phyloP scores from a whole-genome alignment of 2,329 filamentous ascomycete species.

The Exophiala aquamarina region DNA sequence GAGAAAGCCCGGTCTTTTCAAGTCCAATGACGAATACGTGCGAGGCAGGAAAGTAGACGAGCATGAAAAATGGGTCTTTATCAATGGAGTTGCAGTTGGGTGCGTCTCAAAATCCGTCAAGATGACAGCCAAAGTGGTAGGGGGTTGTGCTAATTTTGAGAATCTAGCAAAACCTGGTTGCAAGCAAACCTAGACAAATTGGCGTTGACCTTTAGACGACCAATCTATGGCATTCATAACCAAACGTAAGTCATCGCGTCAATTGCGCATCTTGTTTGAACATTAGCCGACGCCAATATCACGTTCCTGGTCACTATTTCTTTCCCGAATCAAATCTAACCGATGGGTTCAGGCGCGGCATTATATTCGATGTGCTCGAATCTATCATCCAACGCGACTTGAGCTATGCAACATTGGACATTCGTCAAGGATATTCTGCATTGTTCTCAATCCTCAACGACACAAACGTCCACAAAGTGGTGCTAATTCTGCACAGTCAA shows the following conservation, averaged over 20 bases:
- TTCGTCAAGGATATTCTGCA: constrained; percentile 58
- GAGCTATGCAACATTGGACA: constrained; percentile 68
- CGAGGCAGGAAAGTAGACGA: constrained; percentile 11
- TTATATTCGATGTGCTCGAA: constrained; percentile 75
- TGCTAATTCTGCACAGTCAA: constrained; percentile 75
- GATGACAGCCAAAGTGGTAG: too few relatives aligned
- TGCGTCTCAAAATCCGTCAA: constrained; percentile 35
- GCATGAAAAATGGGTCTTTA: constrained; percentile 63
- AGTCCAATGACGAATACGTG: constrained; percentile 14
- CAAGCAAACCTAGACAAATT: constrained; percentile 70
- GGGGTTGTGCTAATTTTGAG: not conserved
- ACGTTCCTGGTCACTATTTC: too few relatives aligned
- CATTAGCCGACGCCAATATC: too few relatives aligned
- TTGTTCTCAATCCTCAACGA: constrained; percentile 66
- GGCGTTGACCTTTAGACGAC: constrained; percentile 69
- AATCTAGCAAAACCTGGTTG: constrained; percentile 58
- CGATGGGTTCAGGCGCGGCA: constrained; percentile 51
- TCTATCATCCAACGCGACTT: constrained; percentile 76
- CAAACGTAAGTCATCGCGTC: constrained; percentile 58
- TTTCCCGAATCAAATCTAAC: too few relatives aligned
- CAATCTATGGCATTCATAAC: constrained; percentile 73
- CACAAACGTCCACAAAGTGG: constrained; percentile 63
- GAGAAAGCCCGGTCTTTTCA: constrained; percentile 6
- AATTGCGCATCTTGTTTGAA: too few relatives aligned
- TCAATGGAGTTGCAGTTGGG: constrained; percentile 65